Conservation (phyloP, 2,329 filamentous ascomycete species). For the Fusarium pseudonygamai region DNA sequence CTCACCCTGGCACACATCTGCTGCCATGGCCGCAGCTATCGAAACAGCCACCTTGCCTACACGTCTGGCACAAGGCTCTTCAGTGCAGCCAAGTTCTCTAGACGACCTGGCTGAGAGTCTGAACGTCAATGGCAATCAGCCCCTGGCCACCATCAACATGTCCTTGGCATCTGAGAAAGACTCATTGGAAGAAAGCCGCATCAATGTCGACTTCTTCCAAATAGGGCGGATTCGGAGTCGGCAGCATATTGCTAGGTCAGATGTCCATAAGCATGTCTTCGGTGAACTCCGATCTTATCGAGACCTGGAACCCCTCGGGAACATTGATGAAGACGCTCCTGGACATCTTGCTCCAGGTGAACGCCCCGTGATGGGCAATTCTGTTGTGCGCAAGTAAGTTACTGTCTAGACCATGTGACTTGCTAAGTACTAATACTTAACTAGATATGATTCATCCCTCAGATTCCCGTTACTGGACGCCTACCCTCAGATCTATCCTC, state of each 20-base stretch:
- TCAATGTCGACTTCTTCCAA: constrained; percentile 48
- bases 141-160: constrained; percentile 78
- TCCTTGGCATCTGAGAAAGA: constrained; percentile 57
- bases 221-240: constrained; percentile 34
- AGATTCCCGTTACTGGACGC: constrained; percentile 83
- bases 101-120: constrained; percentile 72
- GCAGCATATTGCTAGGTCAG: constrained; percentile 7
- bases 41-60: constrained; percentile 84
- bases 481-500: constrained; percentile 79
- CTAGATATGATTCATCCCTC: constrained; percentile 61
- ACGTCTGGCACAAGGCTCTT: constrained; percentile 64
- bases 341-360: constrained; percentile 1
- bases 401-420: neutral
- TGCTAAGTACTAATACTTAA: neutral
- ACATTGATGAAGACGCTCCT: constrained; percentile 4
- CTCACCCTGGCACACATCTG: constrained; percentile 84
- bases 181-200: constrained; percentile 42
- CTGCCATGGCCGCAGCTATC: constrained; percentile 77
- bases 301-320: constrained; percentile 13
- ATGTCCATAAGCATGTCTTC: constrained; percentile 42
- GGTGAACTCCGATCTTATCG: constrained; percentile 43
- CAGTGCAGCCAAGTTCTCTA: constrained; percentile 58
- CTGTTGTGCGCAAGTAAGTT: constrained; percentile 44
- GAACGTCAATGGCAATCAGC: constrained; percentile 81
- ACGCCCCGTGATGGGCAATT: constrained; percentile 41